Conservation (phyloP, 129 eudicot genomes). For the sunflower (Helianthus annuus) region DNA sequence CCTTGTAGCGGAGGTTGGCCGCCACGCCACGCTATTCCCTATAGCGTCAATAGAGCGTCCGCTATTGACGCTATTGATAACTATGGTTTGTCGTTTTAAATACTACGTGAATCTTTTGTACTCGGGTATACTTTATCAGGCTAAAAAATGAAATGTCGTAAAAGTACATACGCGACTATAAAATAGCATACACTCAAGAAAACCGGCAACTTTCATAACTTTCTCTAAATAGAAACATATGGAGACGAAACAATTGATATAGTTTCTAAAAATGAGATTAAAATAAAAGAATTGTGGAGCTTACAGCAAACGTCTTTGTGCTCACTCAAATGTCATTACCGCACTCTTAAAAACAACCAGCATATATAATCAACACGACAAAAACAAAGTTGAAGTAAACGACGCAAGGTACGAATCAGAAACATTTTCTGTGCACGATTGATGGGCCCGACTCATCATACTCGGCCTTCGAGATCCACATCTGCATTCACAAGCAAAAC, state of each 20-base stretch:
- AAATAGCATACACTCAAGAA: too few relatives aligned
- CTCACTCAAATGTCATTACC: slow-evolving; percentile 25
- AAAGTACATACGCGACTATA: too few relatives aligned
- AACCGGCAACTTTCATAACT: too few relatives aligned
- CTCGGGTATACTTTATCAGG: too few relatives aligned
- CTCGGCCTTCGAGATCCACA: slow-evolving; percentile 57
- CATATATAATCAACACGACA: slow-evolving; percentile 23
- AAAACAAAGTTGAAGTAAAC: slow-evolving; percentile 18
- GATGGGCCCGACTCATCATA: slow-evolving; percentile 46
- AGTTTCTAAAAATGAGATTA: slow-evolving; percentile 31
- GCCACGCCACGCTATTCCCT: too few relatives aligned
- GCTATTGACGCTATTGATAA: too few relatives aligned
- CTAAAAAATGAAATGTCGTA: too few relatives aligned
- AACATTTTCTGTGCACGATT: slow-evolving; percentile 60
- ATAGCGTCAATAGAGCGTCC: too few relatives aligned
- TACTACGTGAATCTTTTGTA: too few relatives aligned
- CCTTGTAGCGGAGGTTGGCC: too few relatives aligned
- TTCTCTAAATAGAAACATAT: too few relatives aligned
- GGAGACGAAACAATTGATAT: background rate
- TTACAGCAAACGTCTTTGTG: slow-evolving; percentile 23
- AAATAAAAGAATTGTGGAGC: slow-evolving; percentile 33
- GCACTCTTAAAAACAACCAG: slow-evolving; percentile 21
- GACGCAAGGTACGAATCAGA: slow-evolving; percentile 35
- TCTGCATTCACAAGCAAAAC: slow-evolving; percentile 34
- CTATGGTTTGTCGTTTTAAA: too few relatives aligned